phyloP scores from a whole-genome alignment of 805 yeast species.

The Candida xiaguanensis region DNA sequence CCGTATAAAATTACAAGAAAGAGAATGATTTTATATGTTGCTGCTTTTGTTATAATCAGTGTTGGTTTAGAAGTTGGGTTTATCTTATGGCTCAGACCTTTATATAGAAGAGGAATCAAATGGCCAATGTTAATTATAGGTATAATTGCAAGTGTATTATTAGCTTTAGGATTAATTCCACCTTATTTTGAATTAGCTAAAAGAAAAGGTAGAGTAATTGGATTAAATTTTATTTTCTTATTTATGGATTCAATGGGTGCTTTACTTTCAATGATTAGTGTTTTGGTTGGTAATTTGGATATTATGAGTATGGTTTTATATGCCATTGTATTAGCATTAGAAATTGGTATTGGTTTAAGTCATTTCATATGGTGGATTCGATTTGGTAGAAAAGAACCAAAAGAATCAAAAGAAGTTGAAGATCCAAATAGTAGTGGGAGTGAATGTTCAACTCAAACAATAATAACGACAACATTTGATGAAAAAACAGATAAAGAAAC shows the following conservation, averaged over 20 bases:
- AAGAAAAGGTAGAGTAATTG: conserved; percentile 80
- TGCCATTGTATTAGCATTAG: conserved; percentile 67
- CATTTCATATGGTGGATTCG: conserved; percentile 66
- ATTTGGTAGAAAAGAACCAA: conserved; percentile 30
- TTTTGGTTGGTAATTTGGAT: conserved; percentile 58
- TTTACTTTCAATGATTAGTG: conserved; percentile 60
- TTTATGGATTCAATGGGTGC: conserved; percentile 81
- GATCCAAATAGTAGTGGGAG: not conserved
- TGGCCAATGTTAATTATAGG: conserved; percentile 88
- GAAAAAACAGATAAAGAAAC: not conserved
- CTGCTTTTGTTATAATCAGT: conserved; percentile 38
- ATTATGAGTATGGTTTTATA: conserved; percentile 78
- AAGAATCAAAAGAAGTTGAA: conserved; percentile 8
- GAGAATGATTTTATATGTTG: conserved; percentile 34
- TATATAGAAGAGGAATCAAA: conserved; percentile 43
- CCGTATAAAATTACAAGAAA: conserved; percentile 45
- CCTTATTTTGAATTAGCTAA: conserved; percentile 84
- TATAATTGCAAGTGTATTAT: conserved; percentile 67
- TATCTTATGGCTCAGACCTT: conserved; percentile 63
- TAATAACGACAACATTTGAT: not conserved
- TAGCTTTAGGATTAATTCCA: conserved; percentile 79
- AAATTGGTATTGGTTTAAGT: conserved; percentile 69
- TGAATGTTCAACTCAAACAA: not conserved
- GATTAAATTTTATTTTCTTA: conserved; percentile 80
- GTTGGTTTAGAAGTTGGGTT: conserved; percentile 68